These are phyloP conservation scores for Chloranthus sessilifolius DNA, from an alignment of 164 flowering plant species.

Conservation along the genomic window DNA sequence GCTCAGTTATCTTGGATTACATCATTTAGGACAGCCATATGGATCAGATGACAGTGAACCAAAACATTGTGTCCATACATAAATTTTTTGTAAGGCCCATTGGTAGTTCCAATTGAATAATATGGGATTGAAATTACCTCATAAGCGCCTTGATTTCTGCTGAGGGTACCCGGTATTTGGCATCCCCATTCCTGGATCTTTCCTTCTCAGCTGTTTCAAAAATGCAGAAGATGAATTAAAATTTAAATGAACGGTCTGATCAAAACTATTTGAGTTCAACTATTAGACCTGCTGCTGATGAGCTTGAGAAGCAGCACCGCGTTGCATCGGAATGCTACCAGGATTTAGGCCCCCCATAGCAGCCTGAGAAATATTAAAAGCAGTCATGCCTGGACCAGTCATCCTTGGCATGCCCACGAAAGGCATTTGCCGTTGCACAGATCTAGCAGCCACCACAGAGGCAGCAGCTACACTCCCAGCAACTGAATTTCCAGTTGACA, in stretches of 20 bases:
- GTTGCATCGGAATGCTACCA: slow-evolving; percentile 72
- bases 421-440: slow-evolving; percentile 62
- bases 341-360: slow-evolving; percentile 86
- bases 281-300: slow-evolving; percentile 65
- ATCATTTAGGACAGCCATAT: too few relatives aligned
- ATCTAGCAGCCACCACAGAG: slow-evolving; percentile 49
- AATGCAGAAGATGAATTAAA: slow-evolving; percentile 7
- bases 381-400: slow-evolving; percentile 65
- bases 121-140: slow-evolving; percentile 25
- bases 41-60: too few relatives aligned
- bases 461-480: slow-evolving; percentile 60
- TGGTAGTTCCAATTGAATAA: too few relatives aligned
- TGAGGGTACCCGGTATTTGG: slow-evolving; percentile 62
- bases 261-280: background rate
- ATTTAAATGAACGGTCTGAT: background rate
- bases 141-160: slow-evolving; percentile 70
- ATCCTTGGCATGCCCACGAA: slow-evolving; percentile 77
- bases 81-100: too few relatives aligned
- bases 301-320: slow-evolving; percentile 59
- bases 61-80: too few relatives aligned
- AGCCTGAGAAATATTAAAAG: slow-evolving; percentile 80
- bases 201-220: slow-evolving; percentile 62
- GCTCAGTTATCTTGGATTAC: too few relatives aligned
- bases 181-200: slow-evolving; percentile 87
- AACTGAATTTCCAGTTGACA: slow-evolving; percentile 58